Percentiles rank a stretch among this genome's conserved stretches.
Evolutionary conservation across 2,329 filamentous ascomycete species (phyloP).

Genomic region (Cadophora gregata): DNA sequence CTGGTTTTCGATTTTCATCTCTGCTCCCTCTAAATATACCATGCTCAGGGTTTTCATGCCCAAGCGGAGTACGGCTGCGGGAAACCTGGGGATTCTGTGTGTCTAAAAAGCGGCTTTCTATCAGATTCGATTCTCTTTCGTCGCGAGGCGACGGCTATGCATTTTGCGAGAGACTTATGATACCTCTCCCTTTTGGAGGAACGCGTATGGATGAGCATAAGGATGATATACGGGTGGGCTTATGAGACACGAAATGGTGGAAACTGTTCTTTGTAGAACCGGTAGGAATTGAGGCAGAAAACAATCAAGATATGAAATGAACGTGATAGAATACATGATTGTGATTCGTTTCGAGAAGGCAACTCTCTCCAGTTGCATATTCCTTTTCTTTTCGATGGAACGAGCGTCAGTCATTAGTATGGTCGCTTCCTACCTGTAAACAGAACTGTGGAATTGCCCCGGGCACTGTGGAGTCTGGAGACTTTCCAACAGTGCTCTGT

Average conservation of each 20-base stretch:
- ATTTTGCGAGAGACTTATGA: conserved; percentile 34
- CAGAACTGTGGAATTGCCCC: no score
- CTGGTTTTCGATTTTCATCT: conserved; percentile 31
- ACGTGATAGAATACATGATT: neutral
- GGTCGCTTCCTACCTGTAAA: no score
- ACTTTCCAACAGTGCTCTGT: neutral
- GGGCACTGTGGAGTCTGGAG: no score
- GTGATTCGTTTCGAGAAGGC: conserved; percentile 4
- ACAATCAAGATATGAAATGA: conserved; percentile 20
- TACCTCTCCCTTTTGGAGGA: conserved; percentile 32
- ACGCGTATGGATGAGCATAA: conserved; percentile 30
- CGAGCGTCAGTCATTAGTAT: neutral
- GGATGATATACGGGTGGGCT: conserved; percentile 21
- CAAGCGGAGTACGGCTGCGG: conserved; percentile 37
- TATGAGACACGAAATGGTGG: conserved; percentile 26
- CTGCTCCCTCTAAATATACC: conserved; percentile 32
- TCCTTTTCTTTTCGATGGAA: neutral
- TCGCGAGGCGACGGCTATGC: conserved; percentile 38
- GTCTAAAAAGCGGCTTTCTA: conserved; percentile 41
- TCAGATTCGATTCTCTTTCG: conserved; percentile 41
- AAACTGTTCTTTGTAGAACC: conserved; percentile 32
- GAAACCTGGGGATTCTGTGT: conserved; percentile 39
- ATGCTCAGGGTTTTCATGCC: conserved; percentile 31
- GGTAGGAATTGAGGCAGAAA: conserved; percentile 16
- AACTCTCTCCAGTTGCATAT: neutral